Base-by-base conservation (phyloP, 768 basidiomycete species). In the Pholiota conissans region DNA sequence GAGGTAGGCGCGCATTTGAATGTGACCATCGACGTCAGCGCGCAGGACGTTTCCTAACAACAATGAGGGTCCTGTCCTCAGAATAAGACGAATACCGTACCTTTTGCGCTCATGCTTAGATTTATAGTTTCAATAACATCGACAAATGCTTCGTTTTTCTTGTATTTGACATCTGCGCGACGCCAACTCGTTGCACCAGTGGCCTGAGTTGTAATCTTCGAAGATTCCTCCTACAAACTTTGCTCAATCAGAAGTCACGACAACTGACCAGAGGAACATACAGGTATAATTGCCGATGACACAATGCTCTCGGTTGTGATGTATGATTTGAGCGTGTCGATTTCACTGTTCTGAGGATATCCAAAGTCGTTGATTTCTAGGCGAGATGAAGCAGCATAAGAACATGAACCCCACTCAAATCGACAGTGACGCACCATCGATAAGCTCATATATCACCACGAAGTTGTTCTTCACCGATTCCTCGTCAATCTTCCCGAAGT, bases 91-190 rank as follows among this genome's bases (percentile, higher is more conserved):
- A 54, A 48, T 52, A 47, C 32, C 79, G 48, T 59, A 90, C 95
- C 95, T 77, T 96, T 98, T 2, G 95, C 91, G 70, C 93, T 96
- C 95, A 98, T 97, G 65, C 93, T 89, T 54, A 98, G 71, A 67
- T 99, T 98, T 60, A 99, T 92, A 2, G 84, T 92, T 76, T 99
- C 97, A 42, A 99, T 91, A 8, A 99, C 97, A 69, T 99, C 97
- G n/a, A 99, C 96, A 64, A 98, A 99, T 0, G 97, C 97, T 68
- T 99, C 97, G 63, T 99, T 99, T 82, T 98, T 99, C 79, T 97
- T 91, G 74, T 99, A 98, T 72, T 95, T 96, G 67, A 98, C 95
- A 68, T 98, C 97, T 14, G 85, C 89, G 56, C 95, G 80, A 39
- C 97, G 79, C 97, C 97, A 99, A 70, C 90, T 96, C 29, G 91